Conservation (phyloP, 2,329 filamentous ascomycete species). For the Fusarium albidum region DNA sequence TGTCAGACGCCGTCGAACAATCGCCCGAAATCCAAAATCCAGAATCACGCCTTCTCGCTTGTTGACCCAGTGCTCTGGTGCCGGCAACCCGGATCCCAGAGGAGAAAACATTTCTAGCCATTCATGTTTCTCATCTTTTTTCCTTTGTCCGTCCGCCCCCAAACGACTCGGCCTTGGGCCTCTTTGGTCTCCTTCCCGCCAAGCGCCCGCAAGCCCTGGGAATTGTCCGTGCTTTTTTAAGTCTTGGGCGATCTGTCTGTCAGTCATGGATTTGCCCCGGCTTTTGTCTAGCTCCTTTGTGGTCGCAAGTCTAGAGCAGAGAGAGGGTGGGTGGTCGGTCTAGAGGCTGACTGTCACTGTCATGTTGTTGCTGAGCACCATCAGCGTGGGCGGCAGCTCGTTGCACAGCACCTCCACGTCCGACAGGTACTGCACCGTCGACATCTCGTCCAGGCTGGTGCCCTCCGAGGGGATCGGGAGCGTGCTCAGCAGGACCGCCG, state of each 20-base stretch:
- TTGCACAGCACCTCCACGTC: constrained; percentile 82
- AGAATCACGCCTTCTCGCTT: too few species aligned
- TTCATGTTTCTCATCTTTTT: too few species aligned
- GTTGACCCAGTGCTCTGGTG: too few species aligned
- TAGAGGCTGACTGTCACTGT: constrained; percentile 82
- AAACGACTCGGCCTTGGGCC: too few species aligned
- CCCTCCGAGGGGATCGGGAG: constrained; percentile 82
- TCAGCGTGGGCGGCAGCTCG: constrained; percentile 75
- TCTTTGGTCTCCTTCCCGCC: background rate
- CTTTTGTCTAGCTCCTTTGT: constrained; percentile 17
- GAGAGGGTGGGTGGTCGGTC: too few species aligned
- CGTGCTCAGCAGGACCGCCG: constrained; percentile 84
- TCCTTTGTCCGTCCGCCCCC: too few species aligned
- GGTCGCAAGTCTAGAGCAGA: background rate
- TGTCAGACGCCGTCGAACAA: too few species aligned
- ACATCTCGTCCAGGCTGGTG: constrained; percentile 73
- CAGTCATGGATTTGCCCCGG: constrained; percentile 30
- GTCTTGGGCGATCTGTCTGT: constrained; percentile 12
- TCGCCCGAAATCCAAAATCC: too few species aligned
- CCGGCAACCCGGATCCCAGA: too few species aligned
- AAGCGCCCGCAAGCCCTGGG: constrained; percentile 16
- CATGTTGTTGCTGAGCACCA: constrained; percentile 90
- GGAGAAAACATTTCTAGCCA: too few species aligned
- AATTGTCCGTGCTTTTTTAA: constrained; percentile 4
- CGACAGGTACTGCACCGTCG: constrained; percentile 77